Evolutionary conservation across 768 basidiomycete species (phyloP).

Genomic region (Termitomyces sp.): DNA sequence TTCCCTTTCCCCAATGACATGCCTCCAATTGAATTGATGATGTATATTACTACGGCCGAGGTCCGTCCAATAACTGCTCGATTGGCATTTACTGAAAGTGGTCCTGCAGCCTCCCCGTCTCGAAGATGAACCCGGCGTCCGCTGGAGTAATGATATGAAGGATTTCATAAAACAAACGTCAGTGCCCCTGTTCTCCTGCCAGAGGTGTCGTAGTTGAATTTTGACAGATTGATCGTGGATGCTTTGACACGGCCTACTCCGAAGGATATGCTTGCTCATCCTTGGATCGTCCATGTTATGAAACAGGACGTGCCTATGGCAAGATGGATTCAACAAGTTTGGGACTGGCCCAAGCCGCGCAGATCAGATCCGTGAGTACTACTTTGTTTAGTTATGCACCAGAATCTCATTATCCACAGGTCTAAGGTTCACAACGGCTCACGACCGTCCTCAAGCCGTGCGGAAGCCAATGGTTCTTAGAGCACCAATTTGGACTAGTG

Average conservation of each 20-base stretch:
- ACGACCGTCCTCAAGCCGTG: constrained; percentile 17
- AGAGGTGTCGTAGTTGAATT: not conserved
- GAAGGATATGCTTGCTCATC: constrained; percentile 76
- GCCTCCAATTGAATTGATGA: constrained; percentile 91
- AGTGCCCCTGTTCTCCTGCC: constrained; percentile 23
- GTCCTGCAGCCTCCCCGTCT: constrained; percentile 69
- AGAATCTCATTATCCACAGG: constrained; percentile 5
- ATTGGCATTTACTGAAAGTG: constrained; percentile 8
- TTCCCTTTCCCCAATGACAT: constrained; percentile 95
- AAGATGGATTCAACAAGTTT: constrained; percentile 82
- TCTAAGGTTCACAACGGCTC: constrained; percentile 26
- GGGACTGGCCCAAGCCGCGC: constrained; percentile 65
- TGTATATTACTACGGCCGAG: constrained; percentile 82
- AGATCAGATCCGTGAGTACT: constrained; percentile 42
- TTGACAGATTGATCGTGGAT: constrained; percentile 46
- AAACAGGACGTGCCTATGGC: constrained; percentile 86
- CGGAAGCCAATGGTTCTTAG: constrained; percentile 10
- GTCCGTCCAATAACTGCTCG: constrained; percentile 31
- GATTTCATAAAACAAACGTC: constrained; percentile 87
- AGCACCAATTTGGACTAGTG: constrained; percentile 10
- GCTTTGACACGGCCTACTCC: constrained; percentile 72
- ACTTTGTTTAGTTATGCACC: not conserved
- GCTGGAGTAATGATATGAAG: constrained; percentile 86
- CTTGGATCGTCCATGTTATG: constrained; percentile 77
- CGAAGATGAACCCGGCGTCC: constrained; percentile 63